These are phyloP conservation scores for Aspergillus cavernicola DNA, from an alignment of 495 filamentous ascomycete species.

Conservation along the genomic window DNA sequence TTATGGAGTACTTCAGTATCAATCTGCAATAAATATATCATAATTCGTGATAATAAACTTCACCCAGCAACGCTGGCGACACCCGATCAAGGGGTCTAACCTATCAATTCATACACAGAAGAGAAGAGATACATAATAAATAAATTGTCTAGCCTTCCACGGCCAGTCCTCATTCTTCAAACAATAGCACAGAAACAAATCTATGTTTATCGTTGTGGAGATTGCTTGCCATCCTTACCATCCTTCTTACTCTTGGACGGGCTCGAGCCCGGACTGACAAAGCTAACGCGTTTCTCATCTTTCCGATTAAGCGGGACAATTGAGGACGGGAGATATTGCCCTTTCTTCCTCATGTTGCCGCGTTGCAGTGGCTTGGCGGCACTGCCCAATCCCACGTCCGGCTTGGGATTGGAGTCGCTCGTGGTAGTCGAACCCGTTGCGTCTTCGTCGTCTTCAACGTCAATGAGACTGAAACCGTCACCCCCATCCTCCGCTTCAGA, in stretches of 20 bases:
- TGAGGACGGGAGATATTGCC: conserved; percentile 37
- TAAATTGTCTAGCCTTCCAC: background rate
- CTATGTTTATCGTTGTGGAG: conserved; percentile 17
- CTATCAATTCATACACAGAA: conserved; percentile 19
- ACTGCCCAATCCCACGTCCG: conserved; percentile 33
- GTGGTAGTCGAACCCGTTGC: conserved; percentile 30
- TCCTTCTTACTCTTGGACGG: conserved; percentile 25
- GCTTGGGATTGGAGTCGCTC: conserved; percentile 35
- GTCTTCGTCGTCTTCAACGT: conserved; percentile 51
- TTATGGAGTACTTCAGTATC: no score
- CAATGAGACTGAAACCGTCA: conserved; percentile 48
- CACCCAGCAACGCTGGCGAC: background rate
- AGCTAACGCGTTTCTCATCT: conserved; percentile 46
- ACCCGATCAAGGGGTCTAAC: background rate
- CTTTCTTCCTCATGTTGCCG: conserved; percentile 41
- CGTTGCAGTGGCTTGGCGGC: conserved; percentile 44
- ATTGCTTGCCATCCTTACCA: conserved; percentile 2
- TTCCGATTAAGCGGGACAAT: conserved; percentile 43
- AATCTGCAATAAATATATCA: background rate
- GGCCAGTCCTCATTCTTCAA: background rate
- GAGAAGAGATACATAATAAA: conserved; percentile 2
- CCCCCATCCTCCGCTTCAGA: conserved; percentile 45
- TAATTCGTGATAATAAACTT: background rate
- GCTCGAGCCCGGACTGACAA: conserved; percentile 39
- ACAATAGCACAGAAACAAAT: conserved; percentile 8